A percentile compares a stretch with the other conserved stretches of the same genome.
These are phyloP conservation scores for Excoecaria agallocha DNA, from an alignment of 345 rosid genomes.

Conservation along the genomic window DNA sequence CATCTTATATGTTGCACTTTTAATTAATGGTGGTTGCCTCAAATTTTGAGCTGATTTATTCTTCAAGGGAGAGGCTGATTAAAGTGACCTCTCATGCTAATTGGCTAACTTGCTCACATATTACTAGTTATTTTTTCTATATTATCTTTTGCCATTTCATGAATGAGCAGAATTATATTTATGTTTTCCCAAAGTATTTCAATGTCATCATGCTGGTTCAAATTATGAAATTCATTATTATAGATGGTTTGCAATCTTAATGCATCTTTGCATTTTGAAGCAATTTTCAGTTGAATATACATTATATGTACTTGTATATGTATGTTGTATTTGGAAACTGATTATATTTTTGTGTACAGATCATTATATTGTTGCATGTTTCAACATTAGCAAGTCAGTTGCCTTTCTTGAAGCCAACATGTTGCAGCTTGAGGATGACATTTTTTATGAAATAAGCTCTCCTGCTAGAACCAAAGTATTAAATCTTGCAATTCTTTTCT, in stretches of 20 bases:
- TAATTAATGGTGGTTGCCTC: too few relatives aligned
- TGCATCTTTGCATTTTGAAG: neutral
- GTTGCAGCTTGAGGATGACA: slow-evolving; percentile 71
- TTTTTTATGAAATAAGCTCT: slow-evolving; percentile 58
- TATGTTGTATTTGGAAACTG: neutral
- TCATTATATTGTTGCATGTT: slow-evolving; percentile 79
- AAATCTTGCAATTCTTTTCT: slow-evolving; percentile 16
- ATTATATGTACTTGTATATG: neutral
- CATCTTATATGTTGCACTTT: too few relatives aligned
- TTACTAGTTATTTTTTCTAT: neutral
- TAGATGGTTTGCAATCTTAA: neutral
- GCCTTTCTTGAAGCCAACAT: slow-evolving; percentile 58
- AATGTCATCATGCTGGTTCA: neutral
- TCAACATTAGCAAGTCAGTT: slow-evolving; percentile 53
- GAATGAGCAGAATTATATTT: neutral
- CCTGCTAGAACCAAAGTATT: slow-evolving; percentile 54
- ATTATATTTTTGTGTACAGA: slow-evolving; percentile 38
- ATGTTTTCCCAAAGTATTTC: neutral
- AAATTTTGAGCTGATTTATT: too few relatives aligned
- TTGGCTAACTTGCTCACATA: neutral
- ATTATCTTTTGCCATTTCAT: neutral
- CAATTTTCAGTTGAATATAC: neutral
- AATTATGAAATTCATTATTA: neutral
- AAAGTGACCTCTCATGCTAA: neutral
- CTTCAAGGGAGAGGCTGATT: neutral